phyloP scores from a whole-genome alignment of 441 rosid species.

The Erodium moschatum region DNA sequence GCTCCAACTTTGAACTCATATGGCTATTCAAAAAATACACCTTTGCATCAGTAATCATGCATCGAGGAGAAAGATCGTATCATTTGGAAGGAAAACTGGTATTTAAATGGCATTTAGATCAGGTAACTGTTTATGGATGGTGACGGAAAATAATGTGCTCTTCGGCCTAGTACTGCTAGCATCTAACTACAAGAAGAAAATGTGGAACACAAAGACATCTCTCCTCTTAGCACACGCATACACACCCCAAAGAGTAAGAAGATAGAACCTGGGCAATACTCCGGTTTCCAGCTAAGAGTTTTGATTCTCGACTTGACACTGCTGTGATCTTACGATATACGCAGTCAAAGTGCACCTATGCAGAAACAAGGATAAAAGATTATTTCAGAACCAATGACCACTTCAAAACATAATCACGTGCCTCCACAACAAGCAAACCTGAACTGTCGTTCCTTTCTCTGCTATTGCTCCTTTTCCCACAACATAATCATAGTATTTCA shows the following conservation, averaged over 20 bases:
- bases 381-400: not conserved
- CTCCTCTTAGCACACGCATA: not conserved
- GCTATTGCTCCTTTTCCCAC: constrained; percentile 80
- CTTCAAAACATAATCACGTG: not conserved
- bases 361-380: not conserved
- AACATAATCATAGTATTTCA: constrained; percentile 70
- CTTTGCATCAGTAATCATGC: constrained; percentile 9
- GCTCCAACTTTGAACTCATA: constrained; percentile 82
- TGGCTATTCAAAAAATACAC: constrained; percentile 34
- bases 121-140: not conserved
- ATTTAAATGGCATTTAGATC: constrained; percentile 1
- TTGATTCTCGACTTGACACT: constrained; percentile 78
- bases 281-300: constrained; percentile 87
- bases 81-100: constrained; percentile 4
- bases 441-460: constrained; percentile 67
- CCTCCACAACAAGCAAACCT: constrained; percentile 33
- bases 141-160: not conserved
- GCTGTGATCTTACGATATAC: constrained; percentile 67
- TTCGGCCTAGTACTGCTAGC: not conserved
- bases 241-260: constrained; percentile 8
- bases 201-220: not conserved
- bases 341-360: constrained; percentile 89
- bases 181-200: too few relatives aligned
- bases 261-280: constrained; percentile 59
- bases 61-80: not conserved